Base-by-base conservation (phyloP, 768 basidiomycete genomes). In the Leucosporidium yakuticum region DNA sequence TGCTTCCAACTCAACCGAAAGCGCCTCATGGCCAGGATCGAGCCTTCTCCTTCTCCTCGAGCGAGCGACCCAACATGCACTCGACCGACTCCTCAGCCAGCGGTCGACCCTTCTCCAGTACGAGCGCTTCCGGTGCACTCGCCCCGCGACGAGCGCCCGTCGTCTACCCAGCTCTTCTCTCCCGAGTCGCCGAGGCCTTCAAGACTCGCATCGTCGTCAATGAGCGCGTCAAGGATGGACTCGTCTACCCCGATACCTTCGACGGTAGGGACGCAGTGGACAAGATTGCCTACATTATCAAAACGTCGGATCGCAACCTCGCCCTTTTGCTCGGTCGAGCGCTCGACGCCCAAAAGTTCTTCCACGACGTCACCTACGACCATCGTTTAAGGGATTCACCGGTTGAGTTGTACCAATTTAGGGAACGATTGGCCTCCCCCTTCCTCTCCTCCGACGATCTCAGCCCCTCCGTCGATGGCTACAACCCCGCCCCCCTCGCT, bases 321-420 rank as follows among this genome's bases (percentile, higher is more conserved):
- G 96, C 96, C 17, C 81, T 98, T 55, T 83, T 99, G 4, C 84
- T 98, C n/a, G 96, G 96, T 8, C 85, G 96, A 51, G 93, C 96
- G 4, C 82, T 99, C 62, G 96, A 98, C 76, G 89, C 94, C 14
- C 96, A 98, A 79, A 98, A 98, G 80, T 98, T 92, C 80, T 98
- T 99, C 77, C 96, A 99, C 76, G 96, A 98, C 76, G 96, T 99
- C 73, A 97, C 96, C 14, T 99, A 98, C 77, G 95, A 97, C 76
- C 96, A 99, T 78, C 88, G 95, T 20, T 78, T 99, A 65, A 82
- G 96, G 60, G 96, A 98, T 79, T 91, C 86, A 75, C 81, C 86
- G 0, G 83, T 84, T 69, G 96, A 99, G 79, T 80, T 99, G 36
- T 99, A 97, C 79, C 93, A 95, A 77, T 98, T 99, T 79, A 83